Evolutionary conservation across 331 rosid species (phyloP), one percentile per base, ranked within the genome.

Genomic region (Cucumis variabilis): DNA sequence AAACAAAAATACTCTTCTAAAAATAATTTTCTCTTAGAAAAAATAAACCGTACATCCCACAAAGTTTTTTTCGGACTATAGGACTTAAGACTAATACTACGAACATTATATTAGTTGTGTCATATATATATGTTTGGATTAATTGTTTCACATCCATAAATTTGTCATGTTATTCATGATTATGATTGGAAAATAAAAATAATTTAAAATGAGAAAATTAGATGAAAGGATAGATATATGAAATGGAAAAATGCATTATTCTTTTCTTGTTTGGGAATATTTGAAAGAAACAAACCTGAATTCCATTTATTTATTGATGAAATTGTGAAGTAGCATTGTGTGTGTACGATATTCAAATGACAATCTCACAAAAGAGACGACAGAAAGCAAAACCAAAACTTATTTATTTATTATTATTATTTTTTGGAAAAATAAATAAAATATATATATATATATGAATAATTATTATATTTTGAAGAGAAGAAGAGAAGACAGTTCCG

Each of bases 271-370:
- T 77, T 77, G 83, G 83, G 83, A 77, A 48, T 50, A 51, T 78
- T 50, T 50, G 66, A n/a, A 51, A 25, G 44, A 78, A 78, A 50
- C 62, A 75, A 78, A 78, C 6, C 14, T 24, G 66, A 78, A 51
- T 78, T 78, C 46, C 6, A 76, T 46, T 21, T 21, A 30, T 28
- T 4, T 33, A 41, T 41, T 41, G 55, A 79, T 16, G 84, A 15
- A 79, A 58, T 15, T 53, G 84, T 15, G 46, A 79, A 51, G 66
- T 24, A 79, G 44, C 84, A 50, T 17, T 79, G 15, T 25, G 0
- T 78, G 2, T 79, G 67, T 79, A 79, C 84, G 84, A 79, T 27
- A 79, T 79, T 79, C 67, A 79, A 51, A 79, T 27, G 7, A 24
- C 44, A 53, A 24, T 79, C 44, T 79, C 67, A 50, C 12, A 79